These are phyloP conservation scores for Aspergillus cejpii DNA, from an alignment of 2,329 filamentous ascomycete species.

Conservation along the genomic window DNA sequence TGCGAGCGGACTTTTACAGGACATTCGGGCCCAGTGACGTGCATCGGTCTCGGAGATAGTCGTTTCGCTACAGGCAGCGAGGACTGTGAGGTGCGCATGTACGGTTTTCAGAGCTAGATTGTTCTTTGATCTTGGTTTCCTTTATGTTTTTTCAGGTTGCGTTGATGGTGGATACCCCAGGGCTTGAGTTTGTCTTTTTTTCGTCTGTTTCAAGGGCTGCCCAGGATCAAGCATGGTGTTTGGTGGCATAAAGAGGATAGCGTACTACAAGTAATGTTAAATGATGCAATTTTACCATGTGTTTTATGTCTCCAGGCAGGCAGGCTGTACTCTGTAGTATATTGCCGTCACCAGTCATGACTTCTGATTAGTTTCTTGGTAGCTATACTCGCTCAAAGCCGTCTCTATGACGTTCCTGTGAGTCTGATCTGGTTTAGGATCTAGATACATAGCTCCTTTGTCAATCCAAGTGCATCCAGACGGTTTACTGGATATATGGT, in stretches of 20 bases:
- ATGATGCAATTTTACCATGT: too few species aligned
- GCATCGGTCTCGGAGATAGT: constrained; percentile 82
- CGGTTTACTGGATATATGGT: too few species aligned
- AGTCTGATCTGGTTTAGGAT: too few species aligned
- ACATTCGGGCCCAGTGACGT: constrained; percentile 85
- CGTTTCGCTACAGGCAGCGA: constrained; percentile 87
- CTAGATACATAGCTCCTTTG: too few species aligned
- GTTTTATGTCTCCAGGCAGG: too few species aligned
- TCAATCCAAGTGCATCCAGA: too few species aligned
- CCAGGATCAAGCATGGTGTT: neutral
- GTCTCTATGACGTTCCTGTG: too few species aligned
- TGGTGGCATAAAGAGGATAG: neutral
- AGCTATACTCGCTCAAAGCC: too few species aligned
- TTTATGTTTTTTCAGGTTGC: constrained; percentile 7
- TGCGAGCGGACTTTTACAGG: constrained; percentile 90
- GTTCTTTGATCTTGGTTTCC: constrained; percentile 1
- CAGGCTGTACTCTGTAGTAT: too few species aligned
- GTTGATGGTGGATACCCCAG: neutral
- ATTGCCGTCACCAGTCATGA: too few species aligned
- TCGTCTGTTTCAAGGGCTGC: neutral
- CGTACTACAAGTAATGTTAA: too few species aligned
- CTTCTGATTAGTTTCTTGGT: too few species aligned
- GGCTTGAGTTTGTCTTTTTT: neutral
- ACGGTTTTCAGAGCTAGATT: constrained; percentile 55
- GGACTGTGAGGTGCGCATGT: constrained; percentile 83